phyloP scores from a whole-genome alignment of 2,329 filamentous ascomycete genomes.

The Dendrostoma leiphaemia region DNA sequence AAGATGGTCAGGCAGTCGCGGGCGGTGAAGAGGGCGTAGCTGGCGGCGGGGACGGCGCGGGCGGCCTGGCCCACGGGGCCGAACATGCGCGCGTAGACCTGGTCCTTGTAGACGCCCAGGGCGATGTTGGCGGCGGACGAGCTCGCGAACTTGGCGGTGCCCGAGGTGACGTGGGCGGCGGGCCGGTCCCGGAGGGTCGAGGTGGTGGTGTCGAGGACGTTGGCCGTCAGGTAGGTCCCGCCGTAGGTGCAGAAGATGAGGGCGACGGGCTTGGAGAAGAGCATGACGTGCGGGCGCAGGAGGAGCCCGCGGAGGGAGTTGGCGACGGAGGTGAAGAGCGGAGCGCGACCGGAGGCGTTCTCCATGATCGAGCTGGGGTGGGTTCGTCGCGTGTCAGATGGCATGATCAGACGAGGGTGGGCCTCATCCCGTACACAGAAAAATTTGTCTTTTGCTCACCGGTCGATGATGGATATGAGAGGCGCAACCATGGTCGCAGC shows the following conservation, averaged over 20 bases:
- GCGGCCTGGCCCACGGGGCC: slow-evolving; percentile 54
- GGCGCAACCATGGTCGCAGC: slow-evolving; percentile 79
- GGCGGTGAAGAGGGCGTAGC: slow-evolving; percentile 75
- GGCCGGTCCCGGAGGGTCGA: slow-evolving; percentile 60
- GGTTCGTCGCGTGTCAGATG: neutral
- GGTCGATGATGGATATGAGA: slow-evolving; percentile 83
- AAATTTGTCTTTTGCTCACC: no score
- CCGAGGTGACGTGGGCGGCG: slow-evolving; percentile 66
- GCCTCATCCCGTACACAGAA: no score
- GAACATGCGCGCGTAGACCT: slow-evolving; percentile 79
- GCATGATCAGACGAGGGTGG: no score
- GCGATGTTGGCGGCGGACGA: slow-evolving; percentile 81
- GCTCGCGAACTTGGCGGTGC: slow-evolving; percentile 76
- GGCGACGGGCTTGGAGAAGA: slow-evolving; percentile 65
- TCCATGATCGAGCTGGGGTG: slow-evolving; percentile 69
- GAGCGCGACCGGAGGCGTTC: slow-evolving; percentile 69
- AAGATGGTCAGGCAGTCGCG: slow-evolving; percentile 90
- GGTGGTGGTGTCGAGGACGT: slow-evolving; percentile 76
- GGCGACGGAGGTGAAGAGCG: slow-evolving; percentile 58
- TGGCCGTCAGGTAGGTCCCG: slow-evolving; percentile 86
- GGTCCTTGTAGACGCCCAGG: slow-evolving; percentile 87
- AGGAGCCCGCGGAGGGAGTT: slow-evolving; percentile 56
- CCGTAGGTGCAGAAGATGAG: slow-evolving; percentile 77
- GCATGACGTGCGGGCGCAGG: slow-evolving; percentile 56
- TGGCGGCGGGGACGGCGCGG: slow-evolving; percentile 63